Conservation (phyloP, 129 eudicot genomes). For the Tanacetum coccineum region DNA sequence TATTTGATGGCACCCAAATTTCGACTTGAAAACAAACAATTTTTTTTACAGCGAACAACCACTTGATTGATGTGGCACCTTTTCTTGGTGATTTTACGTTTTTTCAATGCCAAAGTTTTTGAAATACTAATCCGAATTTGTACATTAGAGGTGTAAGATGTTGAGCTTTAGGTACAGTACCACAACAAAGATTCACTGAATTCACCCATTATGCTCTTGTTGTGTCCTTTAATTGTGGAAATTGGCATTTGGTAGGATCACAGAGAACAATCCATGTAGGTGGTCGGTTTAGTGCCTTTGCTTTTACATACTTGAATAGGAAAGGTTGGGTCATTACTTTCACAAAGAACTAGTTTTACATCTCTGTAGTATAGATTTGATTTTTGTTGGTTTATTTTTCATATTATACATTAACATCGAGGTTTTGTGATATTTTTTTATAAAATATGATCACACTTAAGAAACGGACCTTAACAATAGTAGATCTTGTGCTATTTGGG, state of each 20-base stretch:
- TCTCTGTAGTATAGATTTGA: too few relatives aligned
- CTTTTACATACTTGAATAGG: conserved; percentile 16
- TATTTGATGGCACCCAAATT: too few relatives aligned
- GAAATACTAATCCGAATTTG: conserved; percentile 1
- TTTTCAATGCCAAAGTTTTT: background rate
- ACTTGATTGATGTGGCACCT: background rate
- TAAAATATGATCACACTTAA: too few relatives aligned
- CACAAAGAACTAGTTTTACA: too few relatives aligned
- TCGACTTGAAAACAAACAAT: background rate
- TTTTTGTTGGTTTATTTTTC: too few relatives aligned
- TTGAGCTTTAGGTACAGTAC: conserved; percentile 9
- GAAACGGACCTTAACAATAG: too few relatives aligned
- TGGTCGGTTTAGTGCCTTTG: conserved; percentile 35
- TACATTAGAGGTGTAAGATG: background rate
- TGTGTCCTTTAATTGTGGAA: conserved; percentile 32
- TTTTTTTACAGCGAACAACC: background rate
- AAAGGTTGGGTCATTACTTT: conserved; percentile 3
- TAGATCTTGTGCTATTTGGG: too few relatives aligned
- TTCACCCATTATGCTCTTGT: conserved; percentile 20
- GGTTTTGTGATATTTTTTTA: too few relatives aligned
- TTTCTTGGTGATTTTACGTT: background rate
- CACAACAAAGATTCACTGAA: conserved; percentile 20
- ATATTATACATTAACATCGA: too few relatives aligned
- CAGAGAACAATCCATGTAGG: conserved; percentile 22
- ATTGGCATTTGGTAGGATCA: conserved; percentile 26